Evolutionary conservation across 2,329 filamentous ascomycete genomes (phyloP).

Genomic region (Hypoxylon sp.): DNA sequence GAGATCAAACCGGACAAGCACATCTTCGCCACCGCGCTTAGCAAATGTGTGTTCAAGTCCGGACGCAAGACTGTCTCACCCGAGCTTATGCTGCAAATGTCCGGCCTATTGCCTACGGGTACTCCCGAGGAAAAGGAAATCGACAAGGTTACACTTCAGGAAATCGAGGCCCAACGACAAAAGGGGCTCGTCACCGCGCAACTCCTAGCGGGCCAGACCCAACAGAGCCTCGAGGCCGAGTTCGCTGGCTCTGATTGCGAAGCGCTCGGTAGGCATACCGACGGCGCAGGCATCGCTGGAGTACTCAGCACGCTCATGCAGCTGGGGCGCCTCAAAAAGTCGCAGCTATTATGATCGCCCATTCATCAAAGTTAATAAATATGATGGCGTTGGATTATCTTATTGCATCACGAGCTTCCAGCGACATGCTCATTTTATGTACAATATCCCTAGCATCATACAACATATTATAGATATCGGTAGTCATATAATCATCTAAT

Average conservation of each 20-base stretch:
- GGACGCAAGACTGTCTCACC: slow-evolving; percentile 74
- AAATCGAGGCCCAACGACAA: slow-evolving; percentile 53
- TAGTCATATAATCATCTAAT: slow-evolving; percentile 32
- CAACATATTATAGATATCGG: neutral
- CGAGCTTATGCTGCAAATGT: slow-evolving; percentile 69
- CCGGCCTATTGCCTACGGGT: slow-evolving; percentile 68
- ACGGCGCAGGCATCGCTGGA: slow-evolving; percentile 53
- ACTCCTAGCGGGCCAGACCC: slow-evolving; percentile 45
- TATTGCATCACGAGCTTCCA: slow-evolving; percentile 22
- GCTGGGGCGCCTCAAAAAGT: slow-evolving; percentile 50
- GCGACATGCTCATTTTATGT: slow-evolving; percentile 19
- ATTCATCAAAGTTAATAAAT: slow-evolving; percentile 19
- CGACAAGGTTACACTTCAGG: slow-evolving; percentile 43
- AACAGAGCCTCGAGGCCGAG: slow-evolving; percentile 51
- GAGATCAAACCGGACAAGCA: slow-evolving; percentile 38
- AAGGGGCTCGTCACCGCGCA: slow-evolving; percentile 53
- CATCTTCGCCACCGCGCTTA: slow-evolving; percentile 65
- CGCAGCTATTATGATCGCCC: slow-evolving; percentile 46
- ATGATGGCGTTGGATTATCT: slow-evolving; percentile 30
- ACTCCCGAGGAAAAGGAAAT: slow-evolving; percentile 24
- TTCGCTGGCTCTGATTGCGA: slow-evolving; percentile 49
- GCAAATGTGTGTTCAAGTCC: slow-evolving; percentile 71
- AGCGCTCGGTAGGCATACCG: slow-evolving; percentile 54
- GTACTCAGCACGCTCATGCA: slow-evolving; percentile 54
- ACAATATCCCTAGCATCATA: slow-evolving; percentile 25